Base-by-base conservation (phyloP, 2,329 filamentous ascomycete genomes). In the Colletotrichum neosansevieriae region DNA sequence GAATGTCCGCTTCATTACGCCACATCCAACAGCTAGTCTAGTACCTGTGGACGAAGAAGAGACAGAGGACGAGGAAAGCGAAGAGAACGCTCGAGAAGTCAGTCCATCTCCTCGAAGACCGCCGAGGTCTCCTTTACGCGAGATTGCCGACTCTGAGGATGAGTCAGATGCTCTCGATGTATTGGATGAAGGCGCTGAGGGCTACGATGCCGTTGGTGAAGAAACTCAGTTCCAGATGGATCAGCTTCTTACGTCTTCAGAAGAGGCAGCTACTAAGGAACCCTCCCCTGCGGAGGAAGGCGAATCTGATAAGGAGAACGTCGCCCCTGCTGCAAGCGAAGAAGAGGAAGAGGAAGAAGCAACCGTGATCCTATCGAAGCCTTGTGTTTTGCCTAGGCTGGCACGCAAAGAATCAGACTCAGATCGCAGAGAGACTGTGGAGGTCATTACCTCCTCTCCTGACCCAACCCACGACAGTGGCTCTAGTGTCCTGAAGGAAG, bases 101-200 rank as follows among this genome's bases (percentile, higher is more conserved):
- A 65, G 60, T 36, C 64, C 58, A 17, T 70, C 63, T 24, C 69
- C 69, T 11, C 36, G 63, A 11, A 32, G 61, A 17, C 69, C 51
- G 2, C 40, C 38, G 34, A 62, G 58, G 19, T 62, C 45, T n/a
- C 69, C 60, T 45, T 29, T 62, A 3, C 53, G 59, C n/a, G 83
- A 85, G 64, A 85, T 87, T 34, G 82, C 84, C 0, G 85, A 87
- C 67, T 85, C 84, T 1, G 85, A 86, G 42, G 83, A 82, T 11
- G 83, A 84, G 6, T 58, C 73, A 53, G 51, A 71, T 6, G 65
- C 67, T 2, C 61, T 69, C 13, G 66, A 69, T 17, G 54, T 69
- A 10, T 24, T 69, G 29, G 67, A 71, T 15, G 70, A 71, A 10
- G 67, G 71, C 4, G 44, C 65, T 13, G 69, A 71, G 21, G 71